phyloP scores from a whole-genome alignment of 495 filamentous ascomycete genomes.

The Penicillium steckii region DNA sequence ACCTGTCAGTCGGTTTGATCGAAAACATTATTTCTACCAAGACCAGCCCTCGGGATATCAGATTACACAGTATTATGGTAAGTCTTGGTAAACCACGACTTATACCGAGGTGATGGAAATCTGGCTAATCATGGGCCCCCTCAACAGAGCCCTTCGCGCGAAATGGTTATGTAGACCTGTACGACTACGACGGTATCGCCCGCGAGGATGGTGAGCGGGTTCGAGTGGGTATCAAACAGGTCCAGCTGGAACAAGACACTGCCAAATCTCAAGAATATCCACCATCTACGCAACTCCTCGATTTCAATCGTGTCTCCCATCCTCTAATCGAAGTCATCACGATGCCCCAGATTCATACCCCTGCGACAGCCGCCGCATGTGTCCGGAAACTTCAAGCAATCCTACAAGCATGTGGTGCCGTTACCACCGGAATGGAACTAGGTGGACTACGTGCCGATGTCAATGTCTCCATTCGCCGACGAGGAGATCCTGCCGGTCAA shows the following conservation, averaged over 20 bases:
- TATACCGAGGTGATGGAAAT: background rate
- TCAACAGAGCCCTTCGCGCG: slow-evolving; percentile 72
- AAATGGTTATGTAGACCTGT: slow-evolving; percentile 69
- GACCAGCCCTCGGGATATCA: slow-evolving; percentile 96
- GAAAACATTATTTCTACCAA: slow-evolving; percentile 99
- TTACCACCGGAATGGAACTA: slow-evolving; percentile 86
- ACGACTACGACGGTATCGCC: slow-evolving; percentile 75
- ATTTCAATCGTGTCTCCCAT: slow-evolving; percentile 90
- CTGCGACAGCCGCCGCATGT: slow-evolving; percentile 79
- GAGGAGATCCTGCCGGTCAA: slow-evolving; percentile 40
- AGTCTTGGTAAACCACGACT: background rate
- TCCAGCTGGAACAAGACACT: slow-evolving; percentile 97
- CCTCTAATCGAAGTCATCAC: slow-evolving; percentile 97
- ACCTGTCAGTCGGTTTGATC: slow-evolving; percentile 75
- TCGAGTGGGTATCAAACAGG: slow-evolving; percentile 78
- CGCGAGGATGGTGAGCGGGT: slow-evolving; percentile 65
- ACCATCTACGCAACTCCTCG: slow-evolving; percentile 71
- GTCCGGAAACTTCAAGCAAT: slow-evolving; percentile 86
- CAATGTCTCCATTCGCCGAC: slow-evolving; percentile 81
- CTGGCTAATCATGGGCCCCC: slow-evolving; percentile 3
- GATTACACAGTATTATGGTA: slow-evolving; percentile 91
- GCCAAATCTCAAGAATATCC: slow-evolving; percentile 85
- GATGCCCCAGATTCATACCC: slow-evolving; percentile 76
- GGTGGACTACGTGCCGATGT: slow-evolving; percentile 92
- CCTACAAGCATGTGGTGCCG: slow-evolving; percentile 76